Evolutionary conservation across 1,284 basidiomycete species (phyloP).

Genomic region (Pseudozyma tsukubaensis): DNA sequence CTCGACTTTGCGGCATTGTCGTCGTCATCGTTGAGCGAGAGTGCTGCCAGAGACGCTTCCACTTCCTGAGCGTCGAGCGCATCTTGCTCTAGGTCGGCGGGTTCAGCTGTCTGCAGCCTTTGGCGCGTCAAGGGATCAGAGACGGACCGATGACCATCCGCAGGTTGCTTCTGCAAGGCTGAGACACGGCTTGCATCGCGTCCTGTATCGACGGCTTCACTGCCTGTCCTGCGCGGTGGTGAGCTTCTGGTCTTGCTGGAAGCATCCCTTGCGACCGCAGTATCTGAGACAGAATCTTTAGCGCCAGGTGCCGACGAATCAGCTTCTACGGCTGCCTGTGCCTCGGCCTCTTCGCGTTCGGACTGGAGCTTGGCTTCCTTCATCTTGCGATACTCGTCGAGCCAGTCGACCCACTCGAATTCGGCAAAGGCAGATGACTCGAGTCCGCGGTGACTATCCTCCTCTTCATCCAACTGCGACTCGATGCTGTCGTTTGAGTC

Average conservation of each 20-base stretch:
- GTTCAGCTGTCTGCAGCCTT: conserved; percentile 32
- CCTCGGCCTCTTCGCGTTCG: conserved; percentile 61
- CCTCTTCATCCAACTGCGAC: conserved; percentile 49
- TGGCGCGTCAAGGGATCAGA: conserved; percentile 47
- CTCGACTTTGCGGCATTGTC: not conserved
- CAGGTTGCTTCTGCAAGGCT: conserved; percentile 34
- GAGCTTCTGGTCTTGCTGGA: conserved; percentile 5
- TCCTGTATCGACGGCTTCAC: conserved; percentile 30
- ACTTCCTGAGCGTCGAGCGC: conserved; percentile 42
- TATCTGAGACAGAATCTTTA: not conserved
- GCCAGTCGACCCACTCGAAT: conserved; percentile 75
- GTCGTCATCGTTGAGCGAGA: conserved; percentile 30
- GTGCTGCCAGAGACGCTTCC: conserved; percentile 37
- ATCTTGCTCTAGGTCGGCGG: conserved; percentile 27
- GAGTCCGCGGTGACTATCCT: conserved; percentile 28
- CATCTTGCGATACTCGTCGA: conserved; percentile 73
- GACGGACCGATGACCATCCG: conserved; percentile 43
- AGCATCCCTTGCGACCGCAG: not conserved
- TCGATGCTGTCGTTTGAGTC: conserved; percentile 52
- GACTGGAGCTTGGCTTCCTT: conserved; percentile 73
- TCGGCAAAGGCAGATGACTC: conserved; percentile 61
- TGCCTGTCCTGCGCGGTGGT: conserved; percentile 23
- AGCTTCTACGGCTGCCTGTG: conserved; percentile 32
- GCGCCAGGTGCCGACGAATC: not conserved
- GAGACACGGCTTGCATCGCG: conserved; percentile 32